These are phyloP conservation scores for Trichophyton simii DNA, from an alignment of 2,329 filamentous ascomycete species.

Conservation along the genomic window DNA sequence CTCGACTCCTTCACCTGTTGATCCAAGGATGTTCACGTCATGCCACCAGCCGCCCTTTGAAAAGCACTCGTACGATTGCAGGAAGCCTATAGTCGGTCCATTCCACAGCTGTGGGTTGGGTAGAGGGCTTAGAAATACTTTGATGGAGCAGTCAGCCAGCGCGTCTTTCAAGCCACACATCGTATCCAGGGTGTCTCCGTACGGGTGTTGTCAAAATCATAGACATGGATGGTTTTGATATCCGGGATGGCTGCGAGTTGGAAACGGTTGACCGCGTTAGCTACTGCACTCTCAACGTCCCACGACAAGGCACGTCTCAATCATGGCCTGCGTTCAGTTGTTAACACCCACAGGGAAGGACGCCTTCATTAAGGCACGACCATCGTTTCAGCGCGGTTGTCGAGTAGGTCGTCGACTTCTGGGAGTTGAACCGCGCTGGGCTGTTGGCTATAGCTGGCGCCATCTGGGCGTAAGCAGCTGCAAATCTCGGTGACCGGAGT, in stretches of 20 bases:
- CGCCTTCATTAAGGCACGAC: conserved; percentile 54
- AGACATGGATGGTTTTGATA: conserved; percentile 75
- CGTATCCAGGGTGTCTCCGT: conserved; percentile 24
- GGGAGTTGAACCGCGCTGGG: conserved; percentile 17
- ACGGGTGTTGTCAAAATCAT: conserved; percentile 97
- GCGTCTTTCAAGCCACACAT: neutral
- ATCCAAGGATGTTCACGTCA: conserved; percentile 69
- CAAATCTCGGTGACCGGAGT: neutral
- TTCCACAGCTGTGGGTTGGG: conserved; percentile 86
- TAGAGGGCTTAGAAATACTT: conserved; percentile 81
- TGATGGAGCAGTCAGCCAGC: neutral
- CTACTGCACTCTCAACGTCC: neutral
- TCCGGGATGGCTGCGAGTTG: conserved; percentile 42
- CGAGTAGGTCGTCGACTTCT: conserved; percentile 36
- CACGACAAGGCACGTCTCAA: neutral
- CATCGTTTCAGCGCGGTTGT: conserved; percentile 68
- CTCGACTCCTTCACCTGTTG: conserved; percentile 71
- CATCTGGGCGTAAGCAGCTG: conserved; percentile 1
- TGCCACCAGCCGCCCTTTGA: conserved; percentile 94
- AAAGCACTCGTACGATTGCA: conserved; percentile 65
- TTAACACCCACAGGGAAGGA: conserved; percentile 49
- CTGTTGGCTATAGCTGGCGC: conserved; percentile 14
- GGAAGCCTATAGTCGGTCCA: conserved; percentile 58
- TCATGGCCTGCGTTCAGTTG: neutral
- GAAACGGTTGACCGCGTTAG: conserved; percentile 7